Base-by-base conservation (phyloP, 2,329 filamentous ascomycete species). In the Exserohilum turcica region DNA sequence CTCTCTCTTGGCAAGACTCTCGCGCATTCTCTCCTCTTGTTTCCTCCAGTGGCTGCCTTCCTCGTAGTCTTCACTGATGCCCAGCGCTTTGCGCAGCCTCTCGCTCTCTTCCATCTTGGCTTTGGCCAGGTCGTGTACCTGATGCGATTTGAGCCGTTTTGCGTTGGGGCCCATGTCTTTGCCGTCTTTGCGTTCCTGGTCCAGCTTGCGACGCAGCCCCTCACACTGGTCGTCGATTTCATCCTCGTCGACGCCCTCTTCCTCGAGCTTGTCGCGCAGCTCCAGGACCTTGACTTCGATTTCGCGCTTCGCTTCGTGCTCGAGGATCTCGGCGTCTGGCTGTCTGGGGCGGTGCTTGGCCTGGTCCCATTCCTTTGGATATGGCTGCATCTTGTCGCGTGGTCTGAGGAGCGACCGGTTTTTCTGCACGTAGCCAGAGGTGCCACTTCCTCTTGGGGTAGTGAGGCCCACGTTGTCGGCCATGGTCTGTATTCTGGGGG, bases 61-160 rank as follows among this genome's bases (percentile, higher is more conserved):
- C 70, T 93, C 87, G 66, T 94, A 94, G 72, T 93, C 84, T 70
- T 88, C 87, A 70, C 87, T 87, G 67, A 97, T 96, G 43, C 92
- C 92, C 62, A 99, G 80, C 6, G 94, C 94, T 75, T 82, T 90
- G 60, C 93, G 81, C 72, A 99, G 79, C 65, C 90, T 84, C 77
- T 97, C 92, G 75, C 89, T 96, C 82, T 99, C 94, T 73, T 91
- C 89, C 64, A 96, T 93, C 83, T 99, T 99, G 55, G 93, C 94
- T 68, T 94, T 90, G 15, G 94, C 94, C 73, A 96, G 82, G 77
- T 97, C 94, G 78, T 99, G 94, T 16, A 97, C 92, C 77, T 97
- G 91, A 76, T 97, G 92, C 61, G 87, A 82, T 78, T 97, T 99
- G 60, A 97, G 82, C 8, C 84, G 82, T 63, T 80, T 83, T 48